phyloP scores from a whole-genome alignment of 495 filamentous ascomycete species.

The Evernia prunastri region DNA sequence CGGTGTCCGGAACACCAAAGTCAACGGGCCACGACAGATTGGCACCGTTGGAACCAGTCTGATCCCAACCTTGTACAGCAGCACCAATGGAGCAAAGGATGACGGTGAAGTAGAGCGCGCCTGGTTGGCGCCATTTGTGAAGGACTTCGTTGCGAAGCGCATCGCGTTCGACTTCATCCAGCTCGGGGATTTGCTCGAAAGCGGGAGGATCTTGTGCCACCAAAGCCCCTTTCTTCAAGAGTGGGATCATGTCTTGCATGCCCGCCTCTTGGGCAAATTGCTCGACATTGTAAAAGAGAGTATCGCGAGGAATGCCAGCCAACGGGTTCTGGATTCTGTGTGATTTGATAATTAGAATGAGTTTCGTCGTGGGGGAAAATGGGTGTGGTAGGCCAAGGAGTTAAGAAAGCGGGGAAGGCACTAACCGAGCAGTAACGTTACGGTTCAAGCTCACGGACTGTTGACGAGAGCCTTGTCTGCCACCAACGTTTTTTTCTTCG shows the following conservation, averaged over 20 bases:
- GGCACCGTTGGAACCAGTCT: conserved; percentile 68
- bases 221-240: conserved; percentile 55
- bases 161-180: conserved; percentile 48
- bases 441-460: conserved; percentile 23
- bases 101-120: conserved; percentile 61
- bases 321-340: conserved; percentile 57
- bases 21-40: conserved; percentile 56
- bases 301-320: conserved; percentile 44
- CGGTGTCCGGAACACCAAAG: conserved; percentile 48
- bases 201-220: conserved; percentile 54
- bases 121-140: conserved; percentile 60
- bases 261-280: conserved; percentile 45
- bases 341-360: neutral
- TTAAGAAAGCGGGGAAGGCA: conserved; percentile 5
- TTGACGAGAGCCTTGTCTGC: conserved; percentile 11
- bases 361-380: neutral
- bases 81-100: conserved; percentile 64
- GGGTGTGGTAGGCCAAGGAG: no score
- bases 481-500: conserved; percentile 9
- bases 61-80: conserved; percentile 65
- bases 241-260: conserved; percentile 41
- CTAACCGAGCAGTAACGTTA: conserved; percentile 26
- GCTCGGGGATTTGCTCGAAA: conserved; percentile 49
- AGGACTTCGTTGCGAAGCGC: conserved; percentile 52
- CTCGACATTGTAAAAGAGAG: conserved; percentile 51